Evolutionary conservation across 306 rosid species (phyloP).

Genomic region (Quercus bicolor): DNA sequence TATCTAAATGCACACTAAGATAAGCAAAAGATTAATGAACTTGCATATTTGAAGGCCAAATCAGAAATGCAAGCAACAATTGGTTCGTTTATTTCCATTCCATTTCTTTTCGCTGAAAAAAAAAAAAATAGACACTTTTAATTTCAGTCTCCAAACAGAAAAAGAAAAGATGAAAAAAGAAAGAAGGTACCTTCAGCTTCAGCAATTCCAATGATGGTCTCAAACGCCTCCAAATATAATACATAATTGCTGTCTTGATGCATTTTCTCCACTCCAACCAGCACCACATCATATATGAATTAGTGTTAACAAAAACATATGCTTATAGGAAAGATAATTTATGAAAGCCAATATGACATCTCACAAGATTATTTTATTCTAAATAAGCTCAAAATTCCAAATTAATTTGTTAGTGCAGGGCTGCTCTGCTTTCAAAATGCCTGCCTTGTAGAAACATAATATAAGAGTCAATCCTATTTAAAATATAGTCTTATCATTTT

Average conservation of each 20-base stretch:
- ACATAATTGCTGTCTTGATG: constrained; percentile 81
- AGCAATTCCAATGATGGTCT: too few species aligned
- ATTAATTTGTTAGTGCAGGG: background rate
- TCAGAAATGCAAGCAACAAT: too few species aligned
- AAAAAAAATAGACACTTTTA: too few species aligned
- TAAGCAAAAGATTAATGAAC: too few species aligned
- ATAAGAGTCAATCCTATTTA: background rate
- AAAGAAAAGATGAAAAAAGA: too few species aligned
- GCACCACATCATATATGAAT: constrained; percentile 27
- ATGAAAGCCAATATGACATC: background rate
- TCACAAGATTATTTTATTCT: too few species aligned
- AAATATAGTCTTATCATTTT: background rate
- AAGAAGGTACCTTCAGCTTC: too few species aligned
- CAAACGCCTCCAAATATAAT: constrained; percentile 53
- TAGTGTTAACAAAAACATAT: constrained; percentile 10
- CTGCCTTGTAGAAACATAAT: constrained; percentile 7
- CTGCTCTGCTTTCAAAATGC: background rate
- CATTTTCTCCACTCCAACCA: constrained; percentile 95
- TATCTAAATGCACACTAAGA: too few species aligned
- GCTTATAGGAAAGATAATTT: constrained; percentile 16
- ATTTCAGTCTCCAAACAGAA: too few species aligned
- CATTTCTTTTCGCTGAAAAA: too few species aligned
- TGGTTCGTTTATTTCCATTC: too few species aligned
- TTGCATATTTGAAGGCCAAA: too few species aligned
- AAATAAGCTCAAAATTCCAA: constrained; percentile 1